Conservation (phyloP, 176 grass and related monocot species). For the Zea luxurians region DNA sequence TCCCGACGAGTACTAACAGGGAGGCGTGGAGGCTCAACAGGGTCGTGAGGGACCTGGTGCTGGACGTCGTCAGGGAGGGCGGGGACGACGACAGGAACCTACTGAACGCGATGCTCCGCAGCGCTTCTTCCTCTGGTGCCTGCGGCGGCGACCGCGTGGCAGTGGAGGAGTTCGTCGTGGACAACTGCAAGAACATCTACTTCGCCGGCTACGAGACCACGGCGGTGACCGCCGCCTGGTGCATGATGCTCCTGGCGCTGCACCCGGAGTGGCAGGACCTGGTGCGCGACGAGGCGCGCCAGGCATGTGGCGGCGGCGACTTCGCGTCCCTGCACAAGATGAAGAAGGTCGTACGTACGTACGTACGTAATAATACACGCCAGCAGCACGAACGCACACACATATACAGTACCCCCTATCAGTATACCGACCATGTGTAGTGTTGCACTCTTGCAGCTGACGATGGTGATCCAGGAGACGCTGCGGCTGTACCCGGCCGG, state of each 20-base stretch:
- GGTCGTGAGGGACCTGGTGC: constrained; percentile 51
- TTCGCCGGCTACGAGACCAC: constrained; percentile 89
- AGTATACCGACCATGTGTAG: too few relatives aligned
- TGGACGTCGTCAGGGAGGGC: constrained; percentile 48
- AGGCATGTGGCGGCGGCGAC: constrained; percentile 31
- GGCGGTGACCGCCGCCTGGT: constrained; percentile 69
- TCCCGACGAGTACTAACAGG: constrained; percentile 47
- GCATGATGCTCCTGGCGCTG: constrained; percentile 72
- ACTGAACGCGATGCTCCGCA: constrained; percentile 59
- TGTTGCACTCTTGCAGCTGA: constrained; percentile 42
- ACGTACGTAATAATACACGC: rapidly evolving
- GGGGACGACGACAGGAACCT: constrained; percentile 39
- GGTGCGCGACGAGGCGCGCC: constrained; percentile 47
- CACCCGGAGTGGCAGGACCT: constrained; percentile 78
- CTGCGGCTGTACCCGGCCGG: constrained; percentile 82
- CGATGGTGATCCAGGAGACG: constrained; percentile 97
- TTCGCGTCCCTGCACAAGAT: constrained; percentile 61
- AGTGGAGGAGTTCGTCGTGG: constrained; percentile 68
- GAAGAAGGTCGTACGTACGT: constrained; percentile 41
- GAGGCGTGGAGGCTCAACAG: constrained; percentile 65
- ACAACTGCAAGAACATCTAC: constrained; percentile 95
- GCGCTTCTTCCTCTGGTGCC: constrained; percentile 16
- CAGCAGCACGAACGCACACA: constrained; percentile 11
- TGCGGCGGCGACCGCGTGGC: background rate
- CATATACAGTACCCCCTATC: too few relatives aligned